Evolutionary conservation across 2,329 filamentous ascomycete genomes (phyloP).

Genomic region (Gremmenia infestans): DNA sequence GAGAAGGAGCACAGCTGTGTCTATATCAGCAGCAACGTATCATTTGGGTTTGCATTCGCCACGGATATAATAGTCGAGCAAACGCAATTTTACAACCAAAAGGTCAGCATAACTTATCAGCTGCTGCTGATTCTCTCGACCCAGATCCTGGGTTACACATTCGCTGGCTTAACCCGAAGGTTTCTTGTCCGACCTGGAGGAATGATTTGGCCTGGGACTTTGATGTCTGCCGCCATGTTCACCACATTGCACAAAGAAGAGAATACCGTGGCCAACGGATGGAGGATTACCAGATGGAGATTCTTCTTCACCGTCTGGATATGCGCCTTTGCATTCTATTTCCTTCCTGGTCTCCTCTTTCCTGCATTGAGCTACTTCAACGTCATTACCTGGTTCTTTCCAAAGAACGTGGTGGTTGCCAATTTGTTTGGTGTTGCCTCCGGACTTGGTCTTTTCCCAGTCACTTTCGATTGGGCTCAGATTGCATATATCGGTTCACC

Average conservation of each 20-base stretch:
- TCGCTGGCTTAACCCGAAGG: constrained; percentile 74
- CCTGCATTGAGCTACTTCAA: constrained; percentile 86
- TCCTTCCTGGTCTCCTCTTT: constrained; percentile 75
- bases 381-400: constrained; percentile 82
- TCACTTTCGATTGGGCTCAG: constrained; percentile 91
- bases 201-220: constrained; percentile 87
- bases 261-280: constrained; percentile 76
- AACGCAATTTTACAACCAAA: constrained; percentile 82
- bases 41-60: constrained; percentile 84
- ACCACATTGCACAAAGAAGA: constrained; percentile 79
- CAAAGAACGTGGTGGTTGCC: constrained; percentile 77
- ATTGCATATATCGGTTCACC: constrained; percentile 81
- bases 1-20: constrained; percentile 86
- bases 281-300: constrained; percentile 75
- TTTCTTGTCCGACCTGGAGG: constrained; percentile 80
- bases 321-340: constrained; percentile 74
- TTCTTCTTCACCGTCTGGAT: constrained; percentile 76
- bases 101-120: constrained; percentile 72
- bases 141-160: constrained; percentile 80
- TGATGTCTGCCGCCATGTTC: constrained; percentile 89
- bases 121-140: constrained; percentile 79
- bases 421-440: constrained; percentile 86
- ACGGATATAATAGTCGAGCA: constrained; percentile 90
- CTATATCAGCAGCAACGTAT: constrained; percentile 85
- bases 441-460: constrained; percentile 74